Evolutionary conservation across 495 filamentous ascomycete species (phyloP).

Genomic region (Sabuloglossum arenarium): DNA sequence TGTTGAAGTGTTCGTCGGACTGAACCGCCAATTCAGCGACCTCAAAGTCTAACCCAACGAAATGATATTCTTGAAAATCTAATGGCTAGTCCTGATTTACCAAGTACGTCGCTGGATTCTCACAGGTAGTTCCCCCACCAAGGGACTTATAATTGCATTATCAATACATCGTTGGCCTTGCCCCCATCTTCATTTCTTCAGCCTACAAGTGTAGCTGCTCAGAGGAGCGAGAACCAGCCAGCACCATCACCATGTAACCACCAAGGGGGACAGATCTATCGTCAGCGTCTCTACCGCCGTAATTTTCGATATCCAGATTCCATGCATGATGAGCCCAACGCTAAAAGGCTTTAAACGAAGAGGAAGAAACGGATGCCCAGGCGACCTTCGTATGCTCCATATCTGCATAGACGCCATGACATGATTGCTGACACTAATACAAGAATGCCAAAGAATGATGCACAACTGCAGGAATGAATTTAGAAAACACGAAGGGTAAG

Average conservation of each 20-base stretch:
- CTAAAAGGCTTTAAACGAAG: neutral
- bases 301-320: neutral
- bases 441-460: neutral
- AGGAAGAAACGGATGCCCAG: neutral
- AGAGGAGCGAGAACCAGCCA: no score
- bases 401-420: neutral
- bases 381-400: neutral
- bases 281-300: neutral
- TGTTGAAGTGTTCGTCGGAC: no score
- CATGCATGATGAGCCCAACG: neutral
- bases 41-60: no score
- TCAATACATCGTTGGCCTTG: no score
- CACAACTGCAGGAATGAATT: neutral
- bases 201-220: no score
- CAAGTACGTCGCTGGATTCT: no score
- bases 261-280: neutral
- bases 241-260: neutral
- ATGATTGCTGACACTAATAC: neutral
- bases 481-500: neutral
- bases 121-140: no score
- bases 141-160: no score
- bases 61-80: no score
- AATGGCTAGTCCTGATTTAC: no score
- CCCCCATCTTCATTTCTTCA: no score
- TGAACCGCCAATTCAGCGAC: no score